These are phyloP conservation scores for Abrus precatorius DNA, from an alignment of 306 rosid species.

Conservation along the genomic window DNA sequence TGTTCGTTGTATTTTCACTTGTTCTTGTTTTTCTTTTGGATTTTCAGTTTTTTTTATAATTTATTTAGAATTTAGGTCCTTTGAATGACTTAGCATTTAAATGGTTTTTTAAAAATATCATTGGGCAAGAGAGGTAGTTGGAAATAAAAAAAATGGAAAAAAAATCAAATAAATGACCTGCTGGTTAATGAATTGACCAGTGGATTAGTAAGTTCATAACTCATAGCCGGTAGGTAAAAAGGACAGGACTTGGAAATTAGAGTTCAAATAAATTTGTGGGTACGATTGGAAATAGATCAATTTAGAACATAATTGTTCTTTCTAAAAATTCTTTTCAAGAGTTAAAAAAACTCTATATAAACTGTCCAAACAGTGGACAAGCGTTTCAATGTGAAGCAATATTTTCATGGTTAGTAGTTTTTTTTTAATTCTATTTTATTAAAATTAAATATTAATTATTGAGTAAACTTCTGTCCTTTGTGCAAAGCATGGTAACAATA, in stretches of 20 bases:
- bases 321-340: too few relatives aligned
- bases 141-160: not conserved
- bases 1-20: not conserved
- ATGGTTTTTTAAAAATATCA: too few relatives aligned
- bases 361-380: too few relatives aligned
- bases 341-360: too few relatives aligned
- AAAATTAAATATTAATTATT: too few relatives aligned
- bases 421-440: too few relatives aligned
- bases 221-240: not conserved
- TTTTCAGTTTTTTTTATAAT: not conserved
- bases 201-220: not conserved
- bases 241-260: not conserved
- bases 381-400: too few relatives aligned
- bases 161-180: not conserved
- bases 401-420: too few relatives aligned
- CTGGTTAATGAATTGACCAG: not conserved
- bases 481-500: too few relatives aligned
- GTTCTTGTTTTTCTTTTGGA: not conserved
- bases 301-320: too few relatives aligned
- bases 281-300: too few relatives aligned
- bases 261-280: not conserved
- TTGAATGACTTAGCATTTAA: not conserved
- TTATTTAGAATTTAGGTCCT: not conserved
- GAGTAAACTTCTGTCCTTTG: too few relatives aligned
- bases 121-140: not conserved